phyloP scores from a whole-genome alignment of 2,329 filamentous ascomycete genomes.

The Fusarium citri region DNA sequence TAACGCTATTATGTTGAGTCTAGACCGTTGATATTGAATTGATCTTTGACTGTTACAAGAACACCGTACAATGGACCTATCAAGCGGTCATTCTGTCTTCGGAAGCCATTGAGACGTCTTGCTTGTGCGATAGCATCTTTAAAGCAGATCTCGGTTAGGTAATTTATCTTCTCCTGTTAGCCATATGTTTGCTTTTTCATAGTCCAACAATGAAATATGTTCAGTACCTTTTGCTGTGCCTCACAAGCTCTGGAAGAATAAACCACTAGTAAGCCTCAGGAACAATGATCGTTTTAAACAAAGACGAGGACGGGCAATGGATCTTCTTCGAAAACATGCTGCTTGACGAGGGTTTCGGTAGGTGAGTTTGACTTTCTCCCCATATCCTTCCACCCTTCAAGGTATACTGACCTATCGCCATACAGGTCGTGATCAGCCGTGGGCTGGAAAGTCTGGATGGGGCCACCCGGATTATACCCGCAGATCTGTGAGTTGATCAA shows the following conservation, averaged over 20 bases:
- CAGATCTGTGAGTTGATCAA: not conserved
- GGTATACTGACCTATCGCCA: not conserved
- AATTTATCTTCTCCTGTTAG: not conserved
- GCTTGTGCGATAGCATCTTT: not conserved
- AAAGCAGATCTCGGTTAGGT: not conserved
- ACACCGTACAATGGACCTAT: not conserved
- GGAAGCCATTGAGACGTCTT: not conserved
- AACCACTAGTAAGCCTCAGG: no score
- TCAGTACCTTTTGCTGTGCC: not conserved
- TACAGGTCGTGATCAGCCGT: not conserved
- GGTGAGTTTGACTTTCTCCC: fast-evolving
- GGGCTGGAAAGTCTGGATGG: not conserved
- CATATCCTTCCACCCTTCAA: no score
- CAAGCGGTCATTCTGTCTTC: not conserved
- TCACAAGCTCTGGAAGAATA: not conserved
- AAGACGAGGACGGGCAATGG: not conserved
- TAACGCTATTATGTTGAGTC: no score
- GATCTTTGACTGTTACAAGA: not conserved
- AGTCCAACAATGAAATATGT: fast-evolving
- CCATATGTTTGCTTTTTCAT: fast-evolving
- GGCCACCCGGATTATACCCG: not conserved
- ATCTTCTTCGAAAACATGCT: not conserved
- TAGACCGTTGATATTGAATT: not conserved
- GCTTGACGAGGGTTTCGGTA: not conserved
- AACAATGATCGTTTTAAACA: not conserved